These are phyloP conservation scores for Polyplosphaeria fusca DNA, from an alignment of 495 filamentous ascomycete species.

Conservation along the genomic window DNA sequence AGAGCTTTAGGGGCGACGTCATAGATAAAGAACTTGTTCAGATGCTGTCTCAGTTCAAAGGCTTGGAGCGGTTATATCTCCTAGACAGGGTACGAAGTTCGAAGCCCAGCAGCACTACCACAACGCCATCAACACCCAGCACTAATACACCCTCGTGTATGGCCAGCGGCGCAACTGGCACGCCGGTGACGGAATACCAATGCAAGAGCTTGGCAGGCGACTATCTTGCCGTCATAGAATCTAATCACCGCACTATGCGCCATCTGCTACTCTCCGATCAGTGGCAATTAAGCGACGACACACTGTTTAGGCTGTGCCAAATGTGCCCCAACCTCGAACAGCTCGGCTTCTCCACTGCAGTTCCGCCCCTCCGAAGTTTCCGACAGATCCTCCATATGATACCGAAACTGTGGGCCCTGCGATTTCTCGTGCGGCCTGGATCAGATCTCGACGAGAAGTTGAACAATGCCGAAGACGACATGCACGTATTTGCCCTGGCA, in stretches of 20 bases:
- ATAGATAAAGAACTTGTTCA: constrained; percentile 38
- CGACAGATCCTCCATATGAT: constrained; percentile 34
- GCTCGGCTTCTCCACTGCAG: constrained; percentile 36
- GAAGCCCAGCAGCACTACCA: constrained; percentile 17
- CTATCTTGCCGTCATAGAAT: constrained; percentile 37
- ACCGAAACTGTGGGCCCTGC: constrained; percentile 37
- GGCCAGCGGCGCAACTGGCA: constrained; percentile 3
- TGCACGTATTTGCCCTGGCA: constrained; percentile 32
- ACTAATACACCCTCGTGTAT: constrained; percentile 12
- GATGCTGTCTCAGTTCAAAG: constrained; percentile 18
- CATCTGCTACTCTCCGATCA: constrained; percentile 57
- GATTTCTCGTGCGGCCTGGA: constrained; percentile 34
- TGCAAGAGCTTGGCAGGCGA: constrained; percentile 32
- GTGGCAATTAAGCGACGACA: constrained; percentile 52
- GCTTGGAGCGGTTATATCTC: constrained; percentile 37
- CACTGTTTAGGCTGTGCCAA: constrained; percentile 52
- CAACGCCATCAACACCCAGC: constrained; percentile 17
- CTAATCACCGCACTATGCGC: constrained; percentile 50
- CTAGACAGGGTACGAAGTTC: constrained; percentile 14
- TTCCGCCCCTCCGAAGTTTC: constrained; percentile 19
- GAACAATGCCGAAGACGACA: constrained; percentile 25
- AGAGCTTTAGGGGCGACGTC: constrained; percentile 44
- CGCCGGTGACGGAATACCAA: constrained; percentile 16
- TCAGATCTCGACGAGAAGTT: constrained; percentile 28
- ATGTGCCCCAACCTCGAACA: constrained; percentile 59